Conservation (phyloP, 2,329 filamentous ascomycete genomes). For the Apiospora rasikravindrae region DNA sequence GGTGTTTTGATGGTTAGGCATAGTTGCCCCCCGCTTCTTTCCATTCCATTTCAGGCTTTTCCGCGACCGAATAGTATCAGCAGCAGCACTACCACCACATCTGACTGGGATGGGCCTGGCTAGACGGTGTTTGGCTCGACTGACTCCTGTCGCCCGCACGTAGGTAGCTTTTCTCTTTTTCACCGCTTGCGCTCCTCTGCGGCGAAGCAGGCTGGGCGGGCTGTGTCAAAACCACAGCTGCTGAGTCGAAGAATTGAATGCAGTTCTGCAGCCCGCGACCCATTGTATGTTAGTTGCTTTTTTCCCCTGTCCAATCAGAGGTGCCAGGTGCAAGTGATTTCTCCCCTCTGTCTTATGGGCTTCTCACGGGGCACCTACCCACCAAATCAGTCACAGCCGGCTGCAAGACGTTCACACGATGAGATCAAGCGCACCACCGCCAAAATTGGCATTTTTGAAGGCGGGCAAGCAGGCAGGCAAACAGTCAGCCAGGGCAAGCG, state of each 20-base stretch:
- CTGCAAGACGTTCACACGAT: slow-evolving; percentile 5
- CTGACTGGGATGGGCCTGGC: slow-evolving; percentile 3
- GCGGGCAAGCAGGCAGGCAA: neutral
- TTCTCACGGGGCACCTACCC: slow-evolving; percentile 10
- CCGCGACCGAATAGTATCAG: neutral
- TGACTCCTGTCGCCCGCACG: slow-evolving; percentile 6
- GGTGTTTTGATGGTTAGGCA: neutral
- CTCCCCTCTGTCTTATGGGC: neutral
- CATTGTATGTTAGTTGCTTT: slow-evolving; percentile 5
- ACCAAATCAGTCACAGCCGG: neutral
- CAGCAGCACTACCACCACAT: neutral
- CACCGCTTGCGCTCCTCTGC: neutral
- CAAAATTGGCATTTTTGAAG: neutral
- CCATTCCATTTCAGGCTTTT: slow-evolving; percentile 9
- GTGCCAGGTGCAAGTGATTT: neutral
- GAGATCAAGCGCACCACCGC: neutral
- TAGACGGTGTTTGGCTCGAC: neutral
- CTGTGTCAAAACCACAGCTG: neutral
- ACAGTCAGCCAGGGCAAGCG: neutral
- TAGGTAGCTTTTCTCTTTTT: neutral
- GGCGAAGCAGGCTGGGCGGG: neutral
- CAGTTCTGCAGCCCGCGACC: neutral
- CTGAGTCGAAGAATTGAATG: neutral
- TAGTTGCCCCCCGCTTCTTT: slow-evolving; percentile 12
- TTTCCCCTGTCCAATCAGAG: neutral